These are phyloP conservation scores for Benincasa hispida DNA, from an alignment of 306 rosid genomes.

Conservation along the genomic window DNA sequence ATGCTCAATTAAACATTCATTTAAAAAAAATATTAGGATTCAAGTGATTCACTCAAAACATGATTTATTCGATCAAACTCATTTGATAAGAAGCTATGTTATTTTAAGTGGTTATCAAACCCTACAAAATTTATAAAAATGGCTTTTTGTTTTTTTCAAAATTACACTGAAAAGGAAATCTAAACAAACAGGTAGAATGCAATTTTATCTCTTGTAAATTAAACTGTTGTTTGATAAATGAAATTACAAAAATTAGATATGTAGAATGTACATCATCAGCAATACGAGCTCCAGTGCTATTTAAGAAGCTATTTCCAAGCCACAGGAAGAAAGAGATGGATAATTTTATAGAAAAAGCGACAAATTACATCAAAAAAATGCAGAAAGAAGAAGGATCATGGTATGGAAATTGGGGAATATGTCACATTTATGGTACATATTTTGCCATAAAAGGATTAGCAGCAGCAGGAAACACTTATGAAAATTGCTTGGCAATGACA, in stretches of 20 bases:
- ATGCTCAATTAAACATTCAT: no score
- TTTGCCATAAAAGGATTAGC: neutral
- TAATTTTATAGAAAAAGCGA: neutral
- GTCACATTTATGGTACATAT: neutral
- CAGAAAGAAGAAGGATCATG: neutral
- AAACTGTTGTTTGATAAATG: neutral
- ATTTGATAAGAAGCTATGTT: no score
- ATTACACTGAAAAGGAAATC: no score
- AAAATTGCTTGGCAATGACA: neutral
- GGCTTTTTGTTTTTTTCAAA: no score
- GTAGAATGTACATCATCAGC: neutral
- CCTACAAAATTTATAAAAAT: no score
- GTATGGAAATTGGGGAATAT: neutral
- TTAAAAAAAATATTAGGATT: no score
- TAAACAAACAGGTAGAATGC: neutral
- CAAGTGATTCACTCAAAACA: no score
- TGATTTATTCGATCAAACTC: no score
- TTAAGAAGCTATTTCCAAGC: neutral
- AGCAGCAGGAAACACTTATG: neutral
- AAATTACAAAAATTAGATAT: neutral
- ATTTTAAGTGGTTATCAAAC: no score
- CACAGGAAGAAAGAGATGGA: neutral
- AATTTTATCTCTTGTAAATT: neutral
- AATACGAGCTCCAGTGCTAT: neutral
- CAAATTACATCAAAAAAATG: neutral